Evolutionary conservation across 208 protist genomes (phyloP).

Genomic region (Leishmania turanica): DNA sequence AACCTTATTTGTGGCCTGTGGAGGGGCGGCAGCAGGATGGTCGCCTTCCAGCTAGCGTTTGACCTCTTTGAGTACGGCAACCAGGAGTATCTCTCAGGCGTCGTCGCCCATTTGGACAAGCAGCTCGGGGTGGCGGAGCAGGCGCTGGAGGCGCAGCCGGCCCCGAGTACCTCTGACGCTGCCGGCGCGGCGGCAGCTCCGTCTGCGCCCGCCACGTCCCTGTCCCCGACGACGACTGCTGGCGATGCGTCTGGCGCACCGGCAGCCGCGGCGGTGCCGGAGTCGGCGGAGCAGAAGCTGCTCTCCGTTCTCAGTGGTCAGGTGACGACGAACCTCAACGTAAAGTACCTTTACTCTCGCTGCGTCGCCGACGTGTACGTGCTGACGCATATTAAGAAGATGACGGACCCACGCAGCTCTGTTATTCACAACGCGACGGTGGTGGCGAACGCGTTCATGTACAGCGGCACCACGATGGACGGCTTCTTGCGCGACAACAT

Average conservation of each 20-base stretch:
- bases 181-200: neutral
- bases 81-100: conserved; percentile 85
- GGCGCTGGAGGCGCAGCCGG: conserved; percentile 19
- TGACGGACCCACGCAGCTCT: conserved; percentile 66
- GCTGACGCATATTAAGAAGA: conserved; percentile 96
- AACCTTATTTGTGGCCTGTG: conserved; percentile 84
- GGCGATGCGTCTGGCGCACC: neutral
- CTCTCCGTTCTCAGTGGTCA: conserved; percentile 84
- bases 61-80: conserved; percentile 89
- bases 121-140: conserved; percentile 4
- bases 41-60: conserved; percentile 88
- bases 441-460: conserved; percentile 97
- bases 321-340: conserved; percentile 92
- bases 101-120: conserved; percentile 54
- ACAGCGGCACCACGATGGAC: conserved; percentile 98
- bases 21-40: conserved; percentile 50
- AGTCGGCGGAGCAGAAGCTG: conserved; percentile 59
- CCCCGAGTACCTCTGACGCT: neutral
- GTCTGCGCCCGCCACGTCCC: neutral
- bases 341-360: conserved; percentile 96
- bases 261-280: neutral
- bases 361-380: conserved; percentile 95
- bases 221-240: neutral
- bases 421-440: conserved; percentile 96
- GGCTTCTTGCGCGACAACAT: conserved; percentile 98